Percentiles rank a stretch among this genome's conserved stretches.
Evolutionary conservation across 768 basidiomycete species (phyloP).

Genomic region (Amyloporia xantha): DNA sequence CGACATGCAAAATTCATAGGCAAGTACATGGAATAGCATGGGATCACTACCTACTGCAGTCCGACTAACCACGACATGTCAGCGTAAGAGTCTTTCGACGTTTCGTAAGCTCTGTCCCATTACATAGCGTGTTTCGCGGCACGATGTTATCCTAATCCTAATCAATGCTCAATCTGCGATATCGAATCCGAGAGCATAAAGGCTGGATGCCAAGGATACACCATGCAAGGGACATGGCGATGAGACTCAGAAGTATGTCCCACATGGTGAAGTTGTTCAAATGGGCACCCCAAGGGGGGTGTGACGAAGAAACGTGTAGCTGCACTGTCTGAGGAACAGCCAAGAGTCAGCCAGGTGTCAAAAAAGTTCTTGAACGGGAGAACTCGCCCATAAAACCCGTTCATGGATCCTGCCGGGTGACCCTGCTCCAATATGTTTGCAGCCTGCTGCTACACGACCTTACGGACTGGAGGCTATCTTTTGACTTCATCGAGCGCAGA

Average conservation of each 20-base stretch:
- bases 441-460: constrained; percentile 24
- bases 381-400: too few species aligned
- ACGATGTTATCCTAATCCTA: neutral
- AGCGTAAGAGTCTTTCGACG: neutral
- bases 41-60: neutral
- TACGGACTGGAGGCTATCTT: constrained; percentile 20
- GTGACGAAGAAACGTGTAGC: too few species aligned
- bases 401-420: constrained; percentile 13
- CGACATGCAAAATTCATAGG: neutral
- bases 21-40: neutral
- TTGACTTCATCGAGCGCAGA: constrained; percentile 22
- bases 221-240: neutral
- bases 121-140: neutral
- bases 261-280: too few species aligned
- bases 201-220: neutral
- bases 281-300: too few species aligned
- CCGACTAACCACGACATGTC: constrained; percentile 4
- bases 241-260: too few species aligned
- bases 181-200: constrained; percentile 5
- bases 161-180: constrained; percentile 2
- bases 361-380: neutral
- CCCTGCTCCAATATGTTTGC: constrained; percentile 21
- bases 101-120: neutral
- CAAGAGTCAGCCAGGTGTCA: neutral
- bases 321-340: neutral